A percentile compares a stretch with the other conserved stretches of the same genome.
Evolutionary conservation across 495 filamentous ascomycete species (phyloP).

Genomic region (Talaromyces stipitatus): DNA sequence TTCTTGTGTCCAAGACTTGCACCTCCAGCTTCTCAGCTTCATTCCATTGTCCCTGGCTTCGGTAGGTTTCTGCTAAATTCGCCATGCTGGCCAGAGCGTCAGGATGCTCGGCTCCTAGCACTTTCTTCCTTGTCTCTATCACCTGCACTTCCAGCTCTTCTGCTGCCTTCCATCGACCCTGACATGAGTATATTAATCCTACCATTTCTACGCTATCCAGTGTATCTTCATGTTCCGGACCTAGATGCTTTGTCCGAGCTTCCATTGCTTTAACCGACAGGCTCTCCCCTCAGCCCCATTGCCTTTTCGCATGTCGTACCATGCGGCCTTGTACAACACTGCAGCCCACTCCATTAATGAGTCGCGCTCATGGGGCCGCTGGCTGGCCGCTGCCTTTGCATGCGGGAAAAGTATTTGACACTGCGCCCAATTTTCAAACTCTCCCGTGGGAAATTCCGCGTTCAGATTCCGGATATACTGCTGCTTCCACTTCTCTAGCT

Average conservation of each 20-base stretch:
- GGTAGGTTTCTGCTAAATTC: conserved; percentile 14
- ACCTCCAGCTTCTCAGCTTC: conserved; percentile 13
- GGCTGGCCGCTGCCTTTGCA: conserved; percentile 7
- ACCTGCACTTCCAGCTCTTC: conserved; percentile 9
- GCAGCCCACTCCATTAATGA: conserved; percentile 8
- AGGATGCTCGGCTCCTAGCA: conserved; percentile 16
- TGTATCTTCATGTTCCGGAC: conserved; percentile 18
- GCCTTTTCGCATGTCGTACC: conserved; percentile 4
- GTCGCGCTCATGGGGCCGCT: conserved; percentile 6
- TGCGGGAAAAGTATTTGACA: conserved; percentile 21
- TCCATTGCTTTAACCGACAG: background rate
- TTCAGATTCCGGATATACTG: conserved; percentile 29
- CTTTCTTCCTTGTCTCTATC: conserved; percentile 4
- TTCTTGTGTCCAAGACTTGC: conserved; percentile 8
- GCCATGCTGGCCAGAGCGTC: conserved; percentile 15
- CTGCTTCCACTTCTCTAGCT: too few relatives aligned
- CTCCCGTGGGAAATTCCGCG: conserved; percentile 28
- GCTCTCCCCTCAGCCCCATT: conserved; percentile 2
- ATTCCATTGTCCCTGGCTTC: conserved; percentile 15
- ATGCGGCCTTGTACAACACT: conserved; percentile 7
- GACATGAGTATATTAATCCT: conserved; percentile 11
- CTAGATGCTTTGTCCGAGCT: too few relatives aligned
- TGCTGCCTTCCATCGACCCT: conserved; percentile 9
- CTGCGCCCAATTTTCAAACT: conserved; percentile 17
- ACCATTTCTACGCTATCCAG: conserved; percentile 14